Evolutionary conservation across 2,329 filamentous ascomycete species (phyloP), one percentile per base, ranked within the genome.

Genomic region (Sclerotiophoma versabilis): DNA sequence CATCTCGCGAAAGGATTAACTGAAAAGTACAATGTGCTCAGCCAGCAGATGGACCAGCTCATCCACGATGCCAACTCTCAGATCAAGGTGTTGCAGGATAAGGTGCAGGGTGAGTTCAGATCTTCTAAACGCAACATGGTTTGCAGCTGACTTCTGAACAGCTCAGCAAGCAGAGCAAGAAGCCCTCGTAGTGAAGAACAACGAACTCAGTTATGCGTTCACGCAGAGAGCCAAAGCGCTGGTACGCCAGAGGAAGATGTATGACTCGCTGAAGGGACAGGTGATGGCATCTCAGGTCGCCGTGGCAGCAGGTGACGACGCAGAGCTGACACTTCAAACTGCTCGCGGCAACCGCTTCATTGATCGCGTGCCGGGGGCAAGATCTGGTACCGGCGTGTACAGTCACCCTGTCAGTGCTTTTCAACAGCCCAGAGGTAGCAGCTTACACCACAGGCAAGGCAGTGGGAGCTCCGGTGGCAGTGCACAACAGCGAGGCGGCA

Each of bases 61-160:
- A 83, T 92, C 38, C 84, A 87, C 58, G 87, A 93, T 57, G 90
- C 91, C 7, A 92, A 93, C 65, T 74, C 84, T 0, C 86, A 93
- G 65, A 89, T 93, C 49, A 81, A 83, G 20, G 81, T 75, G 33
- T 75, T 95, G 12, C 86, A 89, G 46, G 83, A 84, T 25, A 88
- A 86, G 66, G 70, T 93, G 22, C 77, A 83, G 51, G 80, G 90
- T 89, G 58, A 50, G 81, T 63, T 11, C 12, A 4, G 19, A 2
- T 22, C 8, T 15, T 12, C n/a, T 4, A 39, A 44, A 59, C 14
- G 57, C 14, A 3, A 3, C 7, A 4, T 17, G 17, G 9, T 2
- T 41, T 5, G 10, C 17, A 17, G 30, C 45, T 54, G 34, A 54
- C 19, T 3, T 12, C 4, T n/a, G 9, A 3, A 8, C 48, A 86